Evolutionary conservation across 192 early-diverging fungal species (phyloP), one percentile per base, ranked within the genome.

Genomic region (Coemansia sp.): DNA sequence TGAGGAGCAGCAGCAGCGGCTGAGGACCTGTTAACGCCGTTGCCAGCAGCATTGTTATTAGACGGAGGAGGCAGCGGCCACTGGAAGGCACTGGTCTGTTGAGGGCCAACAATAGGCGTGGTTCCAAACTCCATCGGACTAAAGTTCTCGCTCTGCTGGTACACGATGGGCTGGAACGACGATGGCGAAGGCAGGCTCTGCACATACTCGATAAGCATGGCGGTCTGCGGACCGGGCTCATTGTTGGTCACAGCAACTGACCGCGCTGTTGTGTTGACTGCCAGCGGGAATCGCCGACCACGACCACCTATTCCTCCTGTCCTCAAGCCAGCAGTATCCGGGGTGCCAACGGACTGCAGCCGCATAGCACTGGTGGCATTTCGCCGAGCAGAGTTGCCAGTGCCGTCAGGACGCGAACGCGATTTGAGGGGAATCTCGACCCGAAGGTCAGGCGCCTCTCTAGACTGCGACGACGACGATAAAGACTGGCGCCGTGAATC

Each of bases 101-200:
- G 78, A n/a, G 86, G 85, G 20, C 86, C 89, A 20, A 87, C 88
- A 6, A 89, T 90, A 0, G 92, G 91, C 9, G 91, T 93, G 20
- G 88, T 81, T 32, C 86, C 86, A 81, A 92, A 92, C 37, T 90
- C 90, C 59, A 94, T 82, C 9, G 92, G 92, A 66, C 91, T 92
- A n/a, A 86, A 90, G 60, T 90, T 77, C 51, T 91, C 90, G 59
- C 79, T 87, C 18, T 86, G 84, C 57, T 91, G 89, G 66, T 91
- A 91, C 53, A 94, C 88, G 45, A 90, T 86, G 2, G 91, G 88
- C 69, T 92, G 92, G 70, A 92, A 91, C 0, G 88, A 86, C 7
- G 89, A 90, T 14, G 92, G 91, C 35, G 90, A 91, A 28, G 91
- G 91, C 39, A 93, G 75, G 69, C 88, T 92, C 69, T 91, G 90